Evolutionary conservation across 2,329 filamentous ascomycete genomes (phyloP), one percentile per base, ranked within the genome.

Genomic region (Aspergillus ibericus): DNA sequence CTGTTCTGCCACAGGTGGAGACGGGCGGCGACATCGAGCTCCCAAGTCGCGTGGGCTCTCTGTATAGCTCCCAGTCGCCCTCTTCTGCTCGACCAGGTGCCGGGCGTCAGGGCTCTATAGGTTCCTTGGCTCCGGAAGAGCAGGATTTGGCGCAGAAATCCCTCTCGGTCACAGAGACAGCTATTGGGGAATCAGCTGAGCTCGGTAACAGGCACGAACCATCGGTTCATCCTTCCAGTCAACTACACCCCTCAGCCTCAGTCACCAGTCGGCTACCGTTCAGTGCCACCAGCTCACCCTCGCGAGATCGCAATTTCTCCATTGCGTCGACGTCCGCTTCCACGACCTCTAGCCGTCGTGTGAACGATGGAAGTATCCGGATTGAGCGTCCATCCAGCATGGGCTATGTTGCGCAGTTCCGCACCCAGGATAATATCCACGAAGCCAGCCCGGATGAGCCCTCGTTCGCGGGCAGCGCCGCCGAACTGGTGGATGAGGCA

Each of bases 31-130:
- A 78, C 40, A 86, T 91, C 58, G 84, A 85, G 55, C 69, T 90
- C 29, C 87, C 87, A 2, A 89, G 84, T 68, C 82, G 88, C 22
- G 78, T 84, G 42, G 82, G 82, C 15, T 89, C 87, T 2, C 85
- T 82, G 62, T 81, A 81, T 18, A 87, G 80, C 60, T 75, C 81
- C 15, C 78, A 77, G 52, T 74, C 59, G 7, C 54, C 63, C 9
- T 92, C 32, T 4, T 58, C 59, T n/a, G 89, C 90, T 2, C 82
- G 89, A 29, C 91, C 88, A 75, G 92, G 88, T 70, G 92, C 90
- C 0, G 87, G 86, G 70, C 82, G 88, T 59, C 58, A 64, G 10
- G 63, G 59, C 3, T 65, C 61, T 29, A 40, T 60, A 22, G 58
- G 63, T 38, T 53, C 66, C 4, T 3, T 58, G 5, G 62, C 67